phyloP scores from a whole-genome alignment of 345 rosid species.

The Eucalyptus regnans region DNA sequence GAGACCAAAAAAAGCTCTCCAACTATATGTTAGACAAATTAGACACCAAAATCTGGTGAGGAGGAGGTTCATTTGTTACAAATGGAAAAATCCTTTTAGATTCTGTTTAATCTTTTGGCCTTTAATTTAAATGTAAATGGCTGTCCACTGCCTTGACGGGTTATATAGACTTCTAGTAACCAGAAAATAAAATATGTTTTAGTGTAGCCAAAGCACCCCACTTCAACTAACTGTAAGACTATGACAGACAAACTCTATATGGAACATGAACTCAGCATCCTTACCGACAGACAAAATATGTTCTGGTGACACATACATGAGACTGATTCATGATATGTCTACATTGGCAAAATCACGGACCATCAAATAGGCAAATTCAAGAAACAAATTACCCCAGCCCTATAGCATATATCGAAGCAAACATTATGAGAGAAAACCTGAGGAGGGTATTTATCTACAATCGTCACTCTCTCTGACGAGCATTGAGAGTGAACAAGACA shows the following conservation, averaged over 20 bases:
- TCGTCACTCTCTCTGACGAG: not conserved
- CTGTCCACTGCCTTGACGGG: not conserved
- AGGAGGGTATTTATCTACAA: not conserved
- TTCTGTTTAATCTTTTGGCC: not conserved
- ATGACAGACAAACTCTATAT: not conserved
- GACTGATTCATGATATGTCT: not conserved
- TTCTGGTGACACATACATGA: not conserved
- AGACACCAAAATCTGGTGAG: not conserved
- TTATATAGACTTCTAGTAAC: not conserved
- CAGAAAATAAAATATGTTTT: not conserved
- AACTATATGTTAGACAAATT: not conserved
- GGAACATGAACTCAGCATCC: not conserved
- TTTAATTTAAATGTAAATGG: not conserved
- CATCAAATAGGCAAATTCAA: not conserved
- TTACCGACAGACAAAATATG: not conserved
- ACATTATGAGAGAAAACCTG: not conserved
- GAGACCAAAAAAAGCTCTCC: not conserved
- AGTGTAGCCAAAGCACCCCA: not conserved
- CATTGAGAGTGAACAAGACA: not conserved
- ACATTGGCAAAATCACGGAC: not conserved
- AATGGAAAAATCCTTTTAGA: not conserved
- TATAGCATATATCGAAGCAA: not conserved
- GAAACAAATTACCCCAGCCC: not conserved
- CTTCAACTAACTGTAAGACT: not conserved
- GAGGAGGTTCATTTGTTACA: not conserved